A percentile compares a stretch with the other conserved stretches of the same genome.
phyloP scores from a whole-genome alignment of 1,139 yeast genomes.

The Suhomyces bokatorum region DNA sequence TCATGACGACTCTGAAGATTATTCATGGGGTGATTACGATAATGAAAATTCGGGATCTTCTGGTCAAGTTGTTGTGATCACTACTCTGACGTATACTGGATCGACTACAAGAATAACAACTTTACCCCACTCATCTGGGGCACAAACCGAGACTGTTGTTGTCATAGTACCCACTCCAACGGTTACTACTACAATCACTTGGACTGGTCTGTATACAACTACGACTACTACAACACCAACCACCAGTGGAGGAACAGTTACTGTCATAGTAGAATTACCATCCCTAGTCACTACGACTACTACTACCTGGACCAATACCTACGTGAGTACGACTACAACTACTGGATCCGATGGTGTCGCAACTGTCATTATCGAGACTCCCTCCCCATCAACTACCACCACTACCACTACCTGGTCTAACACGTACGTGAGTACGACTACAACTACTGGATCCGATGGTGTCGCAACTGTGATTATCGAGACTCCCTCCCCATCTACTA shows the following conservation, averaged over 20 bases:
- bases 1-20: not conserved
- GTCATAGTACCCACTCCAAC: slow-evolving; percentile 19
- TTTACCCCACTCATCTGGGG: slow-evolving; percentile 14
- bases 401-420: slow-evolving; percentile 6
- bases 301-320: slow-evolving; percentile 1
- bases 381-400: slow-evolving; percentile 18
- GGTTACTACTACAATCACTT: slow-evolving; percentile 12
- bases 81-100: slow-evolving; percentile 23
- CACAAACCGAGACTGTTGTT: slow-evolving; percentile 14
- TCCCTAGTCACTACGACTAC: slow-evolving; percentile 6
- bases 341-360: slow-evolving; percentile 15
- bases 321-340: slow-evolving; percentile 12
- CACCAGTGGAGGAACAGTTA: slow-evolving; percentile 10
- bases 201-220: slow-evolving; percentile 11
- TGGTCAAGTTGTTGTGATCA: slow-evolving; percentile 13
- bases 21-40: slow-evolving; percentile 8
- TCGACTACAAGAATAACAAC: slow-evolving; percentile 14
- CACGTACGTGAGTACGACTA: slow-evolving; percentile 9
- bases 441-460: slow-evolving; percentile 10
- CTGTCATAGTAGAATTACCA: slow-evolving; percentile 16
- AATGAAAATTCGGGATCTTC: slow-evolving; percentile 19
- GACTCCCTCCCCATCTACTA: slow-evolving; percentile 19
- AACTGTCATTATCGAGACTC: slow-evolving; percentile 20
- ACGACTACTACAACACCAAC: slow-evolving; percentile 13
- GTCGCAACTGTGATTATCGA: slow-evolving; percentile 21